Conservation (phyloP, 768 basidiomycete genomes). For the Rhizopogon vinicolor region DNA sequence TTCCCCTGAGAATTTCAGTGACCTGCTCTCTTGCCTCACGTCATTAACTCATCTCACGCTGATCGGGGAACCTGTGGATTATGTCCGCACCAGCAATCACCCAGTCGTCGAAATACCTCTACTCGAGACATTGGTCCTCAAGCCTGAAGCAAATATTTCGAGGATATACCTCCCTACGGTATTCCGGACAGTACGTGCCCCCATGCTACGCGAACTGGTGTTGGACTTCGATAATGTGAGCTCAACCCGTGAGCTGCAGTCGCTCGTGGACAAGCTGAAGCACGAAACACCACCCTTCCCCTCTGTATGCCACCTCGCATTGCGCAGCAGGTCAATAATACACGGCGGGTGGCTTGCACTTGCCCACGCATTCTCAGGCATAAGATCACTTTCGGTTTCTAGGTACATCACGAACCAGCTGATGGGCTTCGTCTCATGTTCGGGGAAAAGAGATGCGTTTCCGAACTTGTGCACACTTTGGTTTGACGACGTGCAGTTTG, state of each 20-base stretch:
- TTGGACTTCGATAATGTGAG: constrained; percentile 21
- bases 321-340: constrained; percentile 20
- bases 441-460: constrained; percentile 23
- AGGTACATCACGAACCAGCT: constrained; percentile 19
- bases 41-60: constrained; percentile 20
- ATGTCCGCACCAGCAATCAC: constrained; percentile 10
- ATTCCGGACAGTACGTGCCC: constrained; percentile 18
- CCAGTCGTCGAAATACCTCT: constrained; percentile 13
- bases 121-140: constrained; percentile 15
- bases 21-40: constrained; percentile 16
- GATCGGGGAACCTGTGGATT: constrained; percentile 23
- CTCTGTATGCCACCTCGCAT: constrained; percentile 17
- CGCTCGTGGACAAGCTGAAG: constrained; percentile 23
- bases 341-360: constrained; percentile 18
- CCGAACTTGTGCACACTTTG: constrained; percentile 11
- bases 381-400: constrained; percentile 20
- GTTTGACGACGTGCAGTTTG: constrained; percentile 22
- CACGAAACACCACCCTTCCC: constrained; percentile 21
- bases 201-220: constrained; percentile 18
- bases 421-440: constrained; percentile 19
- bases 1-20: constrained; percentile 14
- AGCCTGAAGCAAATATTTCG: constrained; percentile 23
- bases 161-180: constrained; percentile 21
- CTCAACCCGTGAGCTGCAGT: constrained; percentile 22
- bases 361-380: constrained; percentile 20